Evolutionary conservation across 2,329 filamentous ascomycete genomes (phyloP).

Genomic region (Alternaria gansuensis): DNA sequence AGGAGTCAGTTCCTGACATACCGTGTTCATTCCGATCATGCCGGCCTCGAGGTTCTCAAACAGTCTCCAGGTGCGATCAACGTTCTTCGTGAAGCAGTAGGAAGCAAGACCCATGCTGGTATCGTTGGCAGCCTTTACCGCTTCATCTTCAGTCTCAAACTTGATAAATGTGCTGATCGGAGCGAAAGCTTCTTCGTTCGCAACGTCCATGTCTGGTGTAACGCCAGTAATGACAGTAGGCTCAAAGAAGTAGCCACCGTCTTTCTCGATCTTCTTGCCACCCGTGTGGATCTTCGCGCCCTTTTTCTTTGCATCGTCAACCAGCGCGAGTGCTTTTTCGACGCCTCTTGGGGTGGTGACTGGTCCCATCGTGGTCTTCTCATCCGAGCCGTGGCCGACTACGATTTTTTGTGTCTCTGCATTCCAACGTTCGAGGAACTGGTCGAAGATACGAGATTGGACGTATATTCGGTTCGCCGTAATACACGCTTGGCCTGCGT

Average conservation of each 20-base stretch:
- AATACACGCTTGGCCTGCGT: constrained; percentile 72
- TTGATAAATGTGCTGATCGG: constrained; percentile 70
- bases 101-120: constrained; percentile 71
- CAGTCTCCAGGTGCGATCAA: constrained; percentile 71
- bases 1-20: constrained; percentile 30
- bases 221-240: constrained; percentile 71
- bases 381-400: constrained; percentile 68
- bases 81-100: constrained; percentile 74
- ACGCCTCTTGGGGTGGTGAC: constrained; percentile 65
- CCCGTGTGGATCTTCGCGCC: constrained; percentile 72
- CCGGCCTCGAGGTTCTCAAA: constrained; percentile 73
- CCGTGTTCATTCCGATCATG: constrained; percentile 74
- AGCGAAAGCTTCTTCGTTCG: constrained; percentile 70
- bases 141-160: constrained; percentile 73
- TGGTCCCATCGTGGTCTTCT: constrained; percentile 68
- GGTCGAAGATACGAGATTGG: constrained; percentile 68
- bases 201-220: constrained; percentile 65
- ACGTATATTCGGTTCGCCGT: constrained; percentile 72
- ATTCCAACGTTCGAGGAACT: constrained; percentile 64
- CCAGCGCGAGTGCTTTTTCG: constrained; percentile 67
- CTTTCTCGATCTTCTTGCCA: constrained; percentile 59
- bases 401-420: constrained; percentile 64
- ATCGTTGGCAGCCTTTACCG: constrained; percentile 66
- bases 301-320: constrained; percentile 69
- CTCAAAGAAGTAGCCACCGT: constrained; percentile 73